Evolutionary conservation across 2,329 filamentous ascomycete genomes (phyloP), one percentile per base, ranked within the genome.

Genomic region (Stenocarpella maydis): DNA sequence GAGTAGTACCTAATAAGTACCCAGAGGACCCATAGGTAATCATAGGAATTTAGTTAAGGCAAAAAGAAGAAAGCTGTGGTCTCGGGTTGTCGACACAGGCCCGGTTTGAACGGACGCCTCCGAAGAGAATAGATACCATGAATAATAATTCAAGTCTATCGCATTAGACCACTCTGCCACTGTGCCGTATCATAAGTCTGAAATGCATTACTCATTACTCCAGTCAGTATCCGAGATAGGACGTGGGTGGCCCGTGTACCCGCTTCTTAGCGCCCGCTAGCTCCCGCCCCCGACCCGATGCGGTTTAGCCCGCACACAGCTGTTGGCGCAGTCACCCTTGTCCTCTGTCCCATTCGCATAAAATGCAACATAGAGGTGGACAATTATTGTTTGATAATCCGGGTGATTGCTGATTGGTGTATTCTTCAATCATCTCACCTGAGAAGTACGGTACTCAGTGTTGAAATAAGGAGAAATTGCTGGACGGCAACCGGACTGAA

Each of bases 91-190:
- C 55, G 55, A 34, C 26, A 34, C 43, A 47, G 41, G 28, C 43
- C 41, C 41, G 58, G 58, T 63, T 63, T 26, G 58, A 63, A 63
- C 58, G 19, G 41, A 26, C 28, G 58, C 58, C 58, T 63, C 58
- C 58, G 58, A 63, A 63, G 58, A 63, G 58, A 63, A 63, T 63
- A 63, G 58, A 63, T 63, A 14, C 12, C 58, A 63, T 63, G 58
- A 63, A 63, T 14, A n/a, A 10, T 7, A 34, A 37, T 63, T 63
- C 58, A 63, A 63, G 58, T 63, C 58, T 63, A 63, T 63, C 43
- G 58, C 58, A 63, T 63, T 49, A 63, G 58, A 63, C 58, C 58
- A 63, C 58, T 63, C 58, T 63, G 58, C 58, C 58, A 63, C 41
- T 47, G 43, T 34, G 28, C 58, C 58, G 4, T 63, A 14, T 24